Evolutionary conservation across 169 alveolate genomes (phyloP), one percentile per base, ranked within the genome.

Genomic region (Plasmodium adleri): DNA sequence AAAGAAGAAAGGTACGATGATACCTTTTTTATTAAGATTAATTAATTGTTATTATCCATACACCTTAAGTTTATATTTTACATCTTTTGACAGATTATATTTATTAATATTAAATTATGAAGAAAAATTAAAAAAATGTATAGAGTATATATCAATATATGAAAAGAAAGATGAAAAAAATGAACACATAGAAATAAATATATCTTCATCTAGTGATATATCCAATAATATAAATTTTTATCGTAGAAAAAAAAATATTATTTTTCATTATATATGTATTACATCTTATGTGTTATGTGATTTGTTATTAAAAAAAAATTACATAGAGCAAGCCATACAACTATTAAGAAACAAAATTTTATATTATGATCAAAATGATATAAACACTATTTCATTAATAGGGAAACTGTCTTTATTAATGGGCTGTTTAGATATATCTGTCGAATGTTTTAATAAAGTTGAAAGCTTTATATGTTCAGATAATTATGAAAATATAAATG

Each of bases 41-140:
- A 83, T 83, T 10, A 83, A 83, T 28, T 83, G 85, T 49, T 83
- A 83, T 72, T 83, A 83, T 60, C 91, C 91, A 6, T 83, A 68
- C 17, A 83, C 91, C 10, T 52, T 83, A 5, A 62, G 66, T 56
- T 56, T 83, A 32, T 52, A 54, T 60, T 83, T 83, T 43, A 83
- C 91, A 0, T 83, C 91, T 13, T 83, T 83, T 28, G 91, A 83
- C n/a, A 56, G 91, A 2, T 47, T 83, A 8, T 83, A 83, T n/a
- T 52, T 83, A 5, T 17, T 83, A 4, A 54, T 83, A 8, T 26
- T 68, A 47, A 20, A 83, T 26, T 83, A 83, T 68, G 91, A 83
- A 63, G 22, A 66, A 7, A 15, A 43, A 8, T 20, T 78, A 9
- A 45, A 60, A 22, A 20, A 39, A 43, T 74, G 73, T 50, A 74